Conservation (phyloP, 345 rosid species). For the Angophora floribunda region DNA sequence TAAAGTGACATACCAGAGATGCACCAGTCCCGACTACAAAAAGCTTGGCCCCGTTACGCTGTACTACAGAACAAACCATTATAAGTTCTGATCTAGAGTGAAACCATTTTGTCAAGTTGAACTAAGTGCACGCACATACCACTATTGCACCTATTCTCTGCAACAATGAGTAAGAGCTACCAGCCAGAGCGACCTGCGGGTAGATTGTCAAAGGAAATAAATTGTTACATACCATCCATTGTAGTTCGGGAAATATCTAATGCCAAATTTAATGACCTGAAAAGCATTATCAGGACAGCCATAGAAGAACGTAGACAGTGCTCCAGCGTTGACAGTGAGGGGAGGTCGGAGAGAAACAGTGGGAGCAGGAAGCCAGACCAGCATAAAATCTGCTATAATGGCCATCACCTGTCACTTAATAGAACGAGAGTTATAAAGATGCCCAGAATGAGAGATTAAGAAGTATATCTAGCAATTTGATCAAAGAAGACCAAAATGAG, state of each 20-base stretch:
- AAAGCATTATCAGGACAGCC: slow-evolving; percentile 96
- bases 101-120: neutral
- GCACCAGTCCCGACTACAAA: slow-evolving; percentile 90
- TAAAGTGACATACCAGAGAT: slow-evolving; percentile 48
- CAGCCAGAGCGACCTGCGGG: slow-evolving; percentile 67
- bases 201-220: neutral
- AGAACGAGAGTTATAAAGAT: neutral
- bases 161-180: slow-evolving; percentile 77
- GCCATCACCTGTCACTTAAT: slow-evolving; percentile 67
- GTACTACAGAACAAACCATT: slow-evolving; percentile 10
- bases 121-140: slow-evolving; percentile 24
- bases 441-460: neutral
- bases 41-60: slow-evolving; percentile 93
- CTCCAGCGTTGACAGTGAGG: slow-evolving; percentile 54
- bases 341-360: slow-evolving; percentile 81
- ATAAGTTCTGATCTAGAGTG: neutral
- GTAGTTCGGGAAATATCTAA: neutral
- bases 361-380: slow-evolving; percentile 96
- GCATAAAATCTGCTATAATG: slow-evolving; percentile 97
- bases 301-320: slow-evolving; percentile 73
- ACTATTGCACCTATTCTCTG: slow-evolving; percentile 82
- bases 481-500: neutral
- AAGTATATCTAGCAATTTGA: neutral
- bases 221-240: neutral
- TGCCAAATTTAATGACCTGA: slow-evolving; percentile 42